These are phyloP conservation scores for Fusarium equiseti DNA, from an alignment of 2,329 filamentous ascomycete genomes.

Conservation along the genomic window DNA sequence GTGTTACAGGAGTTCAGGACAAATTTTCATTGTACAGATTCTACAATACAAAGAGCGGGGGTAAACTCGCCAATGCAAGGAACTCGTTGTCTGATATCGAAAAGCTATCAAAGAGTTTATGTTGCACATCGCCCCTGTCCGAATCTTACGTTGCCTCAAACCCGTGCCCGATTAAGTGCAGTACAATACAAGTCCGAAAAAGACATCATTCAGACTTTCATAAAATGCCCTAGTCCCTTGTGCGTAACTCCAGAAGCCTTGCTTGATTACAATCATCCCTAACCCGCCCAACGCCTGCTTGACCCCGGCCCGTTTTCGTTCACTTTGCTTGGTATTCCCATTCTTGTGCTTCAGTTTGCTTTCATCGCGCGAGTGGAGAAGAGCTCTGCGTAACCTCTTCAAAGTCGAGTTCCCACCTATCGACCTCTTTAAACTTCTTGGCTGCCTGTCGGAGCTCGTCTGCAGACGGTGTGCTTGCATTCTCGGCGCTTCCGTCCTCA, in stretches of 20 bases:
- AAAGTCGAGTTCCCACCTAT: conserved; percentile 75
- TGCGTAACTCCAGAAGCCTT: conserved; percentile 33
- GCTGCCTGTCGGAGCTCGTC: conserved; percentile 69
- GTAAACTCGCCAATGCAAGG: conserved; percentile 20
- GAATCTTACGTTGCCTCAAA: conserved; percentile 6
- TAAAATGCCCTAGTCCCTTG: conserved; percentile 19
- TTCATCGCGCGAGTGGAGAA: conserved; percentile 64
- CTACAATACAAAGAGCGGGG: conserved; percentile 8
- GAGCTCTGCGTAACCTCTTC: conserved; percentile 71
- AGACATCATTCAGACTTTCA: conserved; percentile 40
- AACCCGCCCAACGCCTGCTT: conserved; percentile 30
- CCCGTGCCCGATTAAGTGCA: conserved; percentile 12
- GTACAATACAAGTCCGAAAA: conserved; percentile 28
- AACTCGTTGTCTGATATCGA: conserved; percentile 39
- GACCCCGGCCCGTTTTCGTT: neutral
- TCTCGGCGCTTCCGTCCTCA: conserved; percentile 50
- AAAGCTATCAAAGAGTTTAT: conserved; percentile 21
- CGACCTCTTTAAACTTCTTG: conserved; percentile 76
- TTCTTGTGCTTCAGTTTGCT: conserved; percentile 9
- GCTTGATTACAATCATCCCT: conserved; percentile 15
- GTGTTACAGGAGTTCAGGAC: conserved; percentile 37
- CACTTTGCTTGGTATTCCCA: neutral
- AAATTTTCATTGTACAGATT: conserved; percentile 15
- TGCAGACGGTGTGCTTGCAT: conserved; percentile 55
- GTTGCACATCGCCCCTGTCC: conserved; percentile 9